Evolutionary conservation across 2,329 filamentous ascomycete genomes (phyloP), one percentile per base, ranked within the genome.

Genomic region (Metarhizium anisopliae): DNA sequence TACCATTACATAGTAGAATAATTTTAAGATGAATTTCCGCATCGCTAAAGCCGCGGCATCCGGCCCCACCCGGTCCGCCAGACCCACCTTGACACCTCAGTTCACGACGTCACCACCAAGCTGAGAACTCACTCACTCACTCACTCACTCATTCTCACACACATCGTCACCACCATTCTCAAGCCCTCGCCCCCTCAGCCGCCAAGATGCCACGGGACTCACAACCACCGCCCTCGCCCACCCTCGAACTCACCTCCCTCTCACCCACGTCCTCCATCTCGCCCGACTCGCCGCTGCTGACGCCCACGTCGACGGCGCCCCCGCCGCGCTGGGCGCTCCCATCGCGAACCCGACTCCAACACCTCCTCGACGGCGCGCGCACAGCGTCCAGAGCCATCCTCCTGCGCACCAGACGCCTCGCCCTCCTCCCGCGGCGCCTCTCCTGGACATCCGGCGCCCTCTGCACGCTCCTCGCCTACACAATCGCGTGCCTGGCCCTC

Each of bases 401-500:
- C 35, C 18, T 6, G n/a, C 51, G 51, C 18, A 4, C 40, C 20
- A 13, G 18, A 11, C 43, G 52, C 18, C 13, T 53, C 29, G 1
- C 43, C 16, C 4, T 25, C 36, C 30, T 45, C 50, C 16, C 45
- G 8, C 51, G 25, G 6, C 53, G 53, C 10, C 47, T 52, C 42
- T 29, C 45, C 4, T 51, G 45, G 52, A 40, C 13, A 14, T 54
- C 47, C 35, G 20, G 47, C 29, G 20, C 53, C 35, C n/a, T 38
- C 14, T 20, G 29, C 52, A 14, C 32, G 6, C 10, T 47, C 29
- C 5, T 51, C 30, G 16, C 67, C 6, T 77, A 77, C 54, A 57
- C 72, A 4, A 49, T 74, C 35, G 71, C 73, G 56, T 76, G 74
- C 59, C 67, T 70, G 52, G 6, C 75, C 50, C 67, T 68, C 45